Base-by-base conservation (phyloP, 2,329 filamentous ascomycete species). In the Epichloe festucae region DNA sequence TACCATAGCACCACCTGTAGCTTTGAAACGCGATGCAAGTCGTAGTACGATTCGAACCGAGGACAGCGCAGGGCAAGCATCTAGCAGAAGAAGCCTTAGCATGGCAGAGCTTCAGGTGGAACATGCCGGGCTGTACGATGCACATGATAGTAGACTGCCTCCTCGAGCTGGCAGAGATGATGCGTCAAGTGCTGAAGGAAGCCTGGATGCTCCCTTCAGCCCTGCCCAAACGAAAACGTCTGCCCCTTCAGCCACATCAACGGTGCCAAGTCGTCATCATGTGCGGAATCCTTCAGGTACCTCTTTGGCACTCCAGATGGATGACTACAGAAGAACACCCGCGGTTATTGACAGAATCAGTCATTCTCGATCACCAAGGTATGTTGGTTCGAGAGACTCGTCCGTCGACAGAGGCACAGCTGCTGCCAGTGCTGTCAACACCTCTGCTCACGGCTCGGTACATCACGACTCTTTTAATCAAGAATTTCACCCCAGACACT, bases 391-490 rank as follows among this genome's bases (percentile, higher is more conserved):
- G 12, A 71, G 78, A 53, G 77, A 78, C 6, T 82, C 79, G 1
- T 83, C 79, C 1, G 65, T 77, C 49, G 80, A 82, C 46, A 73
- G 74, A 23, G 74, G 76, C 48, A 76, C 72, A 14, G 73, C 77
- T 15, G 78, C 79, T 62, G 69, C 78, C 6, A 83, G 72, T 55
- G 73, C 75, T 5, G 70, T 81, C 56, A 79, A 70, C 58, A 79
- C 77, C 5, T 77, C 79, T 40, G 77, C 77, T 4, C 78, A 82
- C 56, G 75, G 76, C 53, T 78, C 70, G 14, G 69, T 82, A 12
- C 73, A 76, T 46, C 79, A 82, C 56, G 75, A 76, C 45, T 77
- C 77, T 0, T 81, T 81, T 51, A 66, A 68, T 3, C 70, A 72
- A 49, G 72, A 75, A 14, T 70, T 69, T 46, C 63, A 70, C 38